Evolutionary conservation across 768 basidiomycete genomes (phyloP).

Genomic region (Epithele typhae): DNA sequence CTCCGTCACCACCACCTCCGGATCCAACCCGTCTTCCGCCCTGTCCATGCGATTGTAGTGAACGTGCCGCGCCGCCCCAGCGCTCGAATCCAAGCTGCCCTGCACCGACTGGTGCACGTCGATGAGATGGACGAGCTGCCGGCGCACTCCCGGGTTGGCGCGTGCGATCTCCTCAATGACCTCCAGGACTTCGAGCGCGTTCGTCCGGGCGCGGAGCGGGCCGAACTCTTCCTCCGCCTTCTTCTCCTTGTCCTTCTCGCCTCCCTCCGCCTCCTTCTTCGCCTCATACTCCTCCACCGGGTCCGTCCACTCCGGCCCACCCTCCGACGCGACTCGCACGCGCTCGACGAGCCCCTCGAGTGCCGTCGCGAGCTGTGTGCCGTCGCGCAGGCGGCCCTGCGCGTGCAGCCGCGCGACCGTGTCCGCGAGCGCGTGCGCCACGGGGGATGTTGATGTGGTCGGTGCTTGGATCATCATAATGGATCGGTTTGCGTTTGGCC

Average conservation of each 20-base stretch:
- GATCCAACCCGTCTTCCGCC: too few species aligned
- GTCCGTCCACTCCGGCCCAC: too few species aligned
- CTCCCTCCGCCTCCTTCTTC: constrained; percentile 2
- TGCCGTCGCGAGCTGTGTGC: constrained; percentile 19
- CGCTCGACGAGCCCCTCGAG: constrained; percentile 11
- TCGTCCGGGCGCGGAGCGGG: not conserved
- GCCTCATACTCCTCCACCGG: too few species aligned
- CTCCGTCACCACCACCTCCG: too few species aligned
- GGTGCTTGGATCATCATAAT: too few species aligned
- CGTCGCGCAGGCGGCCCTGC: constrained; percentile 13
- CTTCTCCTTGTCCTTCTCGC: not conserved
- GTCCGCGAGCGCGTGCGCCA: constrained; percentile 8
- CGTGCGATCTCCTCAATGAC: constrained; percentile 11
- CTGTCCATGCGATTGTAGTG: too few species aligned
- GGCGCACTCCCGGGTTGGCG: constrained; percentile 10
- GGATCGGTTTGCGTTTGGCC: too few species aligned
- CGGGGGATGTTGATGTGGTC: too few species aligned
- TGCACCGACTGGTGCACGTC: constrained; percentile 21
- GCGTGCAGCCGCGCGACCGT: constrained; percentile 11
- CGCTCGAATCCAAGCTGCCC: constrained; percentile 11
- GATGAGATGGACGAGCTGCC: constrained; percentile 17
- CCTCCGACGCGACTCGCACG: not conserved
- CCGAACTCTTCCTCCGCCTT: not conserved
- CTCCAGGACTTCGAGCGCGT: not conserved
- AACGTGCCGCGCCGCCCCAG: too few species aligned